Percentiles rank a stretch among this genome's conserved stretches.
Conservation (phyloP, 2,329 filamentous ascomycete genomes). For the Neopestalotiopsis sp. region DNA sequence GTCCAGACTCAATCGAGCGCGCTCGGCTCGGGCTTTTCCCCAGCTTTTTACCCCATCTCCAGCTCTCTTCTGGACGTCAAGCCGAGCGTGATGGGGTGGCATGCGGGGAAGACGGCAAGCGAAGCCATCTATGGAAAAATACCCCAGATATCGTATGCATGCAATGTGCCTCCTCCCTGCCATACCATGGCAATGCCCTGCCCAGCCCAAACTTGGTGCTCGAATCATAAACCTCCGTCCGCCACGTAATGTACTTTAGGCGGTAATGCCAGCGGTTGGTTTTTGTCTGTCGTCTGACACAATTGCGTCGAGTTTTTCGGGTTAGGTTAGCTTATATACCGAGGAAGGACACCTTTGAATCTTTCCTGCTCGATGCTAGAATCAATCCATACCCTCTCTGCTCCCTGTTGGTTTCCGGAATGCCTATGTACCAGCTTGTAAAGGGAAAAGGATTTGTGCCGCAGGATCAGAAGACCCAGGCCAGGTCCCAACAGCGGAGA, state of each 20-base stretch:
- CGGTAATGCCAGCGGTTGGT: neutral
- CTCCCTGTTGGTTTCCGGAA: too few species aligned
- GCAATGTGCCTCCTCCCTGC: neutral
- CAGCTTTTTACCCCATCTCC: neutral
- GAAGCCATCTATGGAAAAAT: neutral
- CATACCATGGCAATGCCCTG: too few species aligned
- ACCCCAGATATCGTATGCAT: conserved; percentile 2
- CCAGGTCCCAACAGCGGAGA: neutral
- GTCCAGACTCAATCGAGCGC: neutral
- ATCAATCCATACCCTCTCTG: too few species aligned
- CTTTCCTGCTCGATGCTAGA: too few species aligned
- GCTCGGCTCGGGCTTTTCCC: neutral
- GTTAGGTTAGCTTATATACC: neutral
- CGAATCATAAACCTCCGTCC: neutral
- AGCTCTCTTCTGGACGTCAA: neutral
- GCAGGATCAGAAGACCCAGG: neutral
- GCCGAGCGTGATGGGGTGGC: neutral
- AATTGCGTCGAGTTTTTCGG: neutral
- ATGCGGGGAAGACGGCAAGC: neutral
- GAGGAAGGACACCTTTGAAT: neutral
- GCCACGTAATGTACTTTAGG: neutral
- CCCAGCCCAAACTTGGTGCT: neutral
- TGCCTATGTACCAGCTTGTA: too few species aligned
- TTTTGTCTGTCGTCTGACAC: neutral
- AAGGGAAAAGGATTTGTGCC: too few species aligned